phyloP scores from a whole-genome alignment of 352 stramenopile species.

The Phytophthora palmivora region DNA sequence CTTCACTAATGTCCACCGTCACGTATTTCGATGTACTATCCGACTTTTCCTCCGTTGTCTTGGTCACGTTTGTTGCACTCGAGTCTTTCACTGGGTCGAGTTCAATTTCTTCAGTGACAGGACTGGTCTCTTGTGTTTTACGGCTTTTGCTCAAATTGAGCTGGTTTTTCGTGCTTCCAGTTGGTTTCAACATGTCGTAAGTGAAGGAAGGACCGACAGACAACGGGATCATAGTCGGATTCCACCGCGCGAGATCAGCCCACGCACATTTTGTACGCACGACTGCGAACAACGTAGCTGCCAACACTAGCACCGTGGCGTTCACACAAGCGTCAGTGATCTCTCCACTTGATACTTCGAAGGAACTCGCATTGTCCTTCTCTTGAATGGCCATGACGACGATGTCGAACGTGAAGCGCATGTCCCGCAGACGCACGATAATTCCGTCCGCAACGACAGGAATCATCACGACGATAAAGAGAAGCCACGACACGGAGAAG shows the following conservation, averaged over 20 bases:
- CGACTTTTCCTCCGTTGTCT: constrained; percentile 3
- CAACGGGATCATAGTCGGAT: constrained; percentile 6
- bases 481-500: constrained; percentile 33
- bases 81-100: neutral
- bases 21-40: constrained; percentile 4
- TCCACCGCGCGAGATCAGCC: constrained; percentile 22
- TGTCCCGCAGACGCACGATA: constrained; percentile 37
- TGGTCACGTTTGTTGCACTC: neutral
- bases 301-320: neutral
- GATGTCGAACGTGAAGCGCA: too few relatives aligned
- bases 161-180: constrained; percentile 1
- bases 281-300: constrained; percentile 10
- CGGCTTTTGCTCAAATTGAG: neutral
- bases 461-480: constrained; percentile 33
- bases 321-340: constrained; percentile 16
- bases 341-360: constrained; percentile 21
- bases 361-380: constrained; percentile 10
- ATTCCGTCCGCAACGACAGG: constrained; percentile 45
- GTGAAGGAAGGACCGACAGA: neutral
- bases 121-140: neutral
- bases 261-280: constrained; percentile 15
- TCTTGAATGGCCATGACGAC: constrained; percentile 41
- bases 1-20: constrained; percentile 9
- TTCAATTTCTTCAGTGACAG: neutral
- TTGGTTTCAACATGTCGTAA: constrained; percentile 1